phyloP scores from a whole-genome alignment of 768 basidiomycete genomes.

The Boletus tomentosulus region DNA sequence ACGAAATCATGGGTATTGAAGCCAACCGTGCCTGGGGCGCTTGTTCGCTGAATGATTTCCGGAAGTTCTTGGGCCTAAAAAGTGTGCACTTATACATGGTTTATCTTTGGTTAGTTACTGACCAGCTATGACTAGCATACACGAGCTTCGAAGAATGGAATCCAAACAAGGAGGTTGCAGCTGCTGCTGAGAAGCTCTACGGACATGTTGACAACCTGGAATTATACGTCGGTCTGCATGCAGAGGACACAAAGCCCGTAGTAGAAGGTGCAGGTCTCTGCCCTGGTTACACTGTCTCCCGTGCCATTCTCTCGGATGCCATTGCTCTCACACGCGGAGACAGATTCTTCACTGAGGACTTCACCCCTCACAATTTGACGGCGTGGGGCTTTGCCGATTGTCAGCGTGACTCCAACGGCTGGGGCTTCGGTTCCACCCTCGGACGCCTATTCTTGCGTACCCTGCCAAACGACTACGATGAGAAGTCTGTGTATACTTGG shows the following conservation, averaged over 20 bases:
- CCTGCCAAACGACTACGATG: constrained; percentile 63
- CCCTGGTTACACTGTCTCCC: constrained; percentile 80
- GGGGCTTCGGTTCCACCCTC: constrained; percentile 67
- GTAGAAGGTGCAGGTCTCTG: constrained; percentile 80
- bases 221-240: constrained; percentile 77
- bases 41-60: constrained; percentile 81
- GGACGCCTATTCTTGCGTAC: constrained; percentile 72
- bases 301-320: constrained; percentile 83
- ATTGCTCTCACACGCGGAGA: constrained; percentile 85
- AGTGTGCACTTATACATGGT: constrained; percentile 36
- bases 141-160: constrained; percentile 80
- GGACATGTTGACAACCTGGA: constrained; percentile 73
- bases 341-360: constrained; percentile 77
- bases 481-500: constrained; percentile 75
- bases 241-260: constrained; percentile 71
- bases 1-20: constrained; percentile 85
- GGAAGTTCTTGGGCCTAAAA: constrained; percentile 76
- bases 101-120: background rate
- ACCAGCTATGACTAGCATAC: constrained; percentile 45
- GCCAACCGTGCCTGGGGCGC: constrained; percentile 74
- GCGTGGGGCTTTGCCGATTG: constrained; percentile 84
- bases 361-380: constrained; percentile 76
- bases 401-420: constrained; percentile 65
- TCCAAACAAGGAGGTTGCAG: constrained; percentile 60
- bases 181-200: constrained; percentile 74